Evolutionary conservation across 2,329 filamentous ascomycete species (phyloP).

Genomic region (Geosmithia flava): DNA sequence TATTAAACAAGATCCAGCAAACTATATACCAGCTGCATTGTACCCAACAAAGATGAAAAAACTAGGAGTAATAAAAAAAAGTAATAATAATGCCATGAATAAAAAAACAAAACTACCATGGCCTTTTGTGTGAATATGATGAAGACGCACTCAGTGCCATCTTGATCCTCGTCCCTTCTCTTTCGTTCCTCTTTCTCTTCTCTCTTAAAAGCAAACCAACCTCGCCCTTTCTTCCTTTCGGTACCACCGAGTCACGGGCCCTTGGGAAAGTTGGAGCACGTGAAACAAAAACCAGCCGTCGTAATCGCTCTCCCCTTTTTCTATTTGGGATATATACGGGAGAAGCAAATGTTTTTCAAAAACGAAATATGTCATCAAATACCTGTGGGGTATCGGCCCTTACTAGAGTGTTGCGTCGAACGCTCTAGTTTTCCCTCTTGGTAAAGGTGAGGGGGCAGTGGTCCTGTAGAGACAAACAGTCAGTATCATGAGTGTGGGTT

Average conservation of each 20-base stretch:
- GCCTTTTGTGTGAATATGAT: not conserved
- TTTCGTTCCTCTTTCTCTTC: not conserved
- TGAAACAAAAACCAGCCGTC: not conserved
- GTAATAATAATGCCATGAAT: not conserved
- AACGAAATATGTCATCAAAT: not conserved
- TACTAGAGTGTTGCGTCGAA: not conserved
- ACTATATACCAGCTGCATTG: not conserved
- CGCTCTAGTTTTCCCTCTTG: conserved; percentile 18
- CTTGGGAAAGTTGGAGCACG: not conserved
- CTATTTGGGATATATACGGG: not conserved
- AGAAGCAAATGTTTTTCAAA: not conserved
- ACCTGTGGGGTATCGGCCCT: not conserved
- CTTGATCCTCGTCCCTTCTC: not conserved
- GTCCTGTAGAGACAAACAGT: conserved; percentile 40
- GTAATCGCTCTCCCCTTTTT: not conserved
- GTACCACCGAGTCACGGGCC: not conserved
- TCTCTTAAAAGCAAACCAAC: not conserved
- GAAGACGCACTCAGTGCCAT: too few relatives aligned
- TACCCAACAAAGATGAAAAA: not conserved
- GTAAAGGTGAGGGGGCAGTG: conserved; percentile 71
- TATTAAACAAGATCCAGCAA: not conserved
- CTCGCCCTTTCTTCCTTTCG: too few relatives aligned
- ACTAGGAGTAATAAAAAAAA: not conserved
- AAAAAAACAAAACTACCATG: not conserved
- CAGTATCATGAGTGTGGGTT: conserved; percentile 8